These are phyloP conservation scores for Cicer yamashitae DNA, from an alignment of 306 rosid species.

Conservation along the genomic window DNA sequence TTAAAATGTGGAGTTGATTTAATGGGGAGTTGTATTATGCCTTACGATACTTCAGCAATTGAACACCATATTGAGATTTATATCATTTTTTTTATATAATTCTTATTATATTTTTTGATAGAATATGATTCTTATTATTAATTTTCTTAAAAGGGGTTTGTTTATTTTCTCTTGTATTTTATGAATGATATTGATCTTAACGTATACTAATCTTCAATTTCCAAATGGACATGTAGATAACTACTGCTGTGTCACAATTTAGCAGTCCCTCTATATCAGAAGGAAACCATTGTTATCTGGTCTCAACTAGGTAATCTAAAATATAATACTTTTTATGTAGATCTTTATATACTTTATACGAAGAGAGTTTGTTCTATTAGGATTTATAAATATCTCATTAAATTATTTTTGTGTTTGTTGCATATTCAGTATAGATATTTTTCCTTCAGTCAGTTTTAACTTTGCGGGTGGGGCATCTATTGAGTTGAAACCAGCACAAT, in stretches of 20 bases:
- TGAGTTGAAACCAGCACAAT: conserved; percentile 89
- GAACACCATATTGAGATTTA: conserved; percentile 17
- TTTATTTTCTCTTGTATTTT: conserved; percentile 11
- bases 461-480: conserved; percentile 85
- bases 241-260: conserved; percentile 68
- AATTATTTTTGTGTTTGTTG: conserved; percentile 40
- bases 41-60: conserved; percentile 29
- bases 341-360: conserved; percentile 11
- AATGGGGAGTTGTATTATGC: conserved; percentile 1
- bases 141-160: conserved; percentile 12
- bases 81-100: not conserved
- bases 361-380: conserved; percentile 4
- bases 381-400: conserved; percentile 43
- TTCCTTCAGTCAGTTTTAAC: conserved; percentile 87
- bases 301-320: conserved; percentile 68
- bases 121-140: not conserved
- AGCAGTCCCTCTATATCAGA: conserved; percentile 63
- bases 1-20: conserved; percentile 37
- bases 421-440: conserved; percentile 65
- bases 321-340: conserved; percentile 32
- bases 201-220: conserved; percentile 41
- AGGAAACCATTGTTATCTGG: conserved; percentile 87
- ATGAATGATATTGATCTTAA: conserved; percentile 18
- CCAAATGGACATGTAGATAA: conserved; percentile 61
- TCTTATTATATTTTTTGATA: too few species aligned